Evolutionary conservation across 345 rosid genomes (phyloP).

Genomic region (Garcia nutans): DNA sequence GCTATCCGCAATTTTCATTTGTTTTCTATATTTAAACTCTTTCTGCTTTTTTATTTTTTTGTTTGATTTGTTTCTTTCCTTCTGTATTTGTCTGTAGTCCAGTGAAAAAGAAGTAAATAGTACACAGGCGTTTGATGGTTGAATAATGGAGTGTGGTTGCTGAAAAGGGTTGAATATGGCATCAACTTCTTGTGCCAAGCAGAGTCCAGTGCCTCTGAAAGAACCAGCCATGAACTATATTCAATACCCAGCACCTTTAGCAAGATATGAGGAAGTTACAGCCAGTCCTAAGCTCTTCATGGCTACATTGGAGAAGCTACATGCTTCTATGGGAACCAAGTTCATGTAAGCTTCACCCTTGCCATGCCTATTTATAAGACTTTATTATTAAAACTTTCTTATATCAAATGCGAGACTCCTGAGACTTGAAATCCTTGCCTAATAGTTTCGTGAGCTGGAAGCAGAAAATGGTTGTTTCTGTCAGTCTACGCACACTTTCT

Average conservation of each 20-base stretch:
- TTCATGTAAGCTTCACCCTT: slow-evolving; percentile 61
- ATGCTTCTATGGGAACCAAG: slow-evolving; percentile 77
- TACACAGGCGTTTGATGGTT: slow-evolving; percentile 21
- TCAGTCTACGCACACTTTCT: neutral
- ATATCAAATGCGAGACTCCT: neutral
- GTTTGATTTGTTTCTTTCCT: neutral
- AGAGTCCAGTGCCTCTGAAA: slow-evolving; percentile 48
- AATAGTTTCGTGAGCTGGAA: neutral
- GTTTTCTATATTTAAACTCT: slow-evolving; percentile 2
- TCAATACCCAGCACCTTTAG: slow-evolving; percentile 59
- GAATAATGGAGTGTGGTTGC: slow-evolving; percentile 22
- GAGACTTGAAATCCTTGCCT: neutral
- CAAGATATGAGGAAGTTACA: slow-evolving; percentile 66
- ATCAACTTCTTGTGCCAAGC: slow-evolving; percentile 75
- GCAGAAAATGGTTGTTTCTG: neutral
- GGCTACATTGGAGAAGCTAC: slow-evolving; percentile 72
- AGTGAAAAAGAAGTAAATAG: slow-evolving; percentile 8
- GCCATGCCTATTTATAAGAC: neutral
- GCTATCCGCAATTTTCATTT: slow-evolving; percentile 23
- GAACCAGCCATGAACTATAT: slow-evolving; percentile 37
- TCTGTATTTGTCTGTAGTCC: slow-evolving; percentile 16
- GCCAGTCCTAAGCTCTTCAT: slow-evolving; percentile 60
- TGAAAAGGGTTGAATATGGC: slow-evolving; percentile 55
- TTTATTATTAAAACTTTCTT: neutral
- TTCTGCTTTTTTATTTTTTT: neutral